Evolutionary conservation across 2,329 filamentous ascomycete genomes (phyloP).

Genomic region (Acephala macrosclerotiorum): DNA sequence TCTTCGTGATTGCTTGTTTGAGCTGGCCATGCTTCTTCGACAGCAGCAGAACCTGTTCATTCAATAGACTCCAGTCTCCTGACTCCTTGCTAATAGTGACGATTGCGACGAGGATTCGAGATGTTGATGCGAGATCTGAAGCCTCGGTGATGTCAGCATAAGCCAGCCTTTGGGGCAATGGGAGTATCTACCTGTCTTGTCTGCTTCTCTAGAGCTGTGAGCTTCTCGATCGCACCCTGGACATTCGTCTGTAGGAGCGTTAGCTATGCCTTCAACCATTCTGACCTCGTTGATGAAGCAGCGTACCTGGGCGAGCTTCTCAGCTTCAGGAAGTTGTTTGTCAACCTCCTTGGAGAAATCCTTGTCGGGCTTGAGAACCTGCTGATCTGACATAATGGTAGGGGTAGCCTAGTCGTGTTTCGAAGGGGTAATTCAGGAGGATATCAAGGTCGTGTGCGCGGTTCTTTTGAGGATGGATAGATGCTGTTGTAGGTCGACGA

Average conservation of each 20-base stretch:
- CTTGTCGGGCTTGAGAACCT: constrained; percentile 76
- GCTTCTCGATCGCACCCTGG: constrained; percentile 90
- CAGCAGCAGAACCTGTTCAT: constrained; percentile 92
- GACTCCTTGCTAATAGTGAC: constrained; percentile 94
- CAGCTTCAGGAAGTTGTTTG: constrained; percentile 86
- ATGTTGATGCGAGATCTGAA: constrained; percentile 95
- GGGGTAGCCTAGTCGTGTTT: not conserved
- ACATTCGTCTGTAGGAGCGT: constrained; percentile 69
- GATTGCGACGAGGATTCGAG: constrained; percentile 84
- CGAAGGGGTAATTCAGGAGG: not conserved
- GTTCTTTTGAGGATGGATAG: not conserved
- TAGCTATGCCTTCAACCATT: constrained; percentile 22
- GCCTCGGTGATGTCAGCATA: constrained; percentile 63
- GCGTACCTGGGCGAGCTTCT: constrained; percentile 84
- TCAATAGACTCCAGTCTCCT: constrained; percentile 92
- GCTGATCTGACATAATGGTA: constrained; percentile 44
- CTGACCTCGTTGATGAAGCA: not conserved
- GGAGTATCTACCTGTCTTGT: constrained; percentile 78
- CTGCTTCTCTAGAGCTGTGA: constrained; percentile 92
- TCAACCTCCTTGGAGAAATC: constrained; percentile 98
- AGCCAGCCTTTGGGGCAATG: constrained; percentile 22
- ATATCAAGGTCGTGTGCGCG: constrained; percentile 1
- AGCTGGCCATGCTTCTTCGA: constrained; percentile 99
- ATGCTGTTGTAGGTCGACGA: constrained; percentile 14
- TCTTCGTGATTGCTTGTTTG: constrained; percentile 98